Percentiles rank a stretch among this genome's conserved stretches.
phyloP scores from a whole-genome alignment of 805 yeast species.

The Candida loeiensis region DNA sequence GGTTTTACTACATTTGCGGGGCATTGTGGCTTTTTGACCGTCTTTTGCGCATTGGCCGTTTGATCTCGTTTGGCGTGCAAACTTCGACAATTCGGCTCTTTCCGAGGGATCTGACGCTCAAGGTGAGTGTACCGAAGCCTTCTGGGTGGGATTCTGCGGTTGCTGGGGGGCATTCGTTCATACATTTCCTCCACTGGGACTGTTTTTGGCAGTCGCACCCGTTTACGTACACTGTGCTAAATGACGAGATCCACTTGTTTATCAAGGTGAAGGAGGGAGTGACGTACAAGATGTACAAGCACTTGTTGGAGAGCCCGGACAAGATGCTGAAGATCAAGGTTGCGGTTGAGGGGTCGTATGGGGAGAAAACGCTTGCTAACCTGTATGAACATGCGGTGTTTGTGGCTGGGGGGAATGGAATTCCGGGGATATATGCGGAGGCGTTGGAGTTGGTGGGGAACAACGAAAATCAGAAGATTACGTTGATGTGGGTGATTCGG shows the following conservation, averaged over 20 bases:
- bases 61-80: constrained; percentile 21
- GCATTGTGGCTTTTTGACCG: constrained; percentile 25
- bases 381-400: constrained; percentile 47
- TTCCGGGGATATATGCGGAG: constrained; percentile 53
- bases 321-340: constrained; percentile 35
- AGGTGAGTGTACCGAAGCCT: constrained; percentile 22
- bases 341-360: constrained; percentile 62
- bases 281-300: constrained; percentile 29
- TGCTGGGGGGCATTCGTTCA: constrained; percentile 25
- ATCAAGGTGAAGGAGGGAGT: constrained; percentile 27
- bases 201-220: constrained; percentile 34
- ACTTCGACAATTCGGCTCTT: constrained; percentile 22
- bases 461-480: constrained; percentile 17
- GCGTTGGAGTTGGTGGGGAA: constrained; percentile 19
- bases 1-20: constrained; percentile 18
- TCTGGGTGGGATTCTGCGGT: constrained; percentile 19
- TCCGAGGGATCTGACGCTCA: constrained; percentile 21
- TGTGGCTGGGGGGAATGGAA: constrained; percentile 64
- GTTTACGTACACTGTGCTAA: constrained; percentile 22
- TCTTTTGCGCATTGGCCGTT: constrained; percentile 18
- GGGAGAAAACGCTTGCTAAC: constrained; percentile 44
- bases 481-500: constrained; percentile 63
- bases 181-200: constrained; percentile 23
- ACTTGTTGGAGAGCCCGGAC: constrained; percentile 27
- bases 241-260: constrained; percentile 18